Evolutionary conservation across 2,329 filamentous ascomycete species (phyloP).

Genomic region (Thelonectria discophora): DNA sequence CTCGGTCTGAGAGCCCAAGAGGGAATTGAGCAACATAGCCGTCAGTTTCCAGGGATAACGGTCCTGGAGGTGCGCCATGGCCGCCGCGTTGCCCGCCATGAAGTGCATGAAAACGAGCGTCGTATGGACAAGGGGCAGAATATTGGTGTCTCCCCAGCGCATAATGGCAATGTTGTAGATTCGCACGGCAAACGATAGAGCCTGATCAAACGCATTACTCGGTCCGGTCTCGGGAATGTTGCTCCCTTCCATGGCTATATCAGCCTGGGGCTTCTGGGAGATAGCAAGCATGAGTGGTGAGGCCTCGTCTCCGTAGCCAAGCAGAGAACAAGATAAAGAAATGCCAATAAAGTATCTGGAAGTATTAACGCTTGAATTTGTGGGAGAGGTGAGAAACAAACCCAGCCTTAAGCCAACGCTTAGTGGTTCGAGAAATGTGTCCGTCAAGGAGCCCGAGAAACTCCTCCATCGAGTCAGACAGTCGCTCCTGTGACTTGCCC

Average conservation of each 20-base stretch:
- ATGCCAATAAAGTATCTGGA: conserved; percentile 47
- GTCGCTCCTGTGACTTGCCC: conserved; percentile 55
- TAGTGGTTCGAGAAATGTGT: conserved; percentile 62
- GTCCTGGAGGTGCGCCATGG: conserved; percentile 54
- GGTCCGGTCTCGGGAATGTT: conserved; percentile 37
- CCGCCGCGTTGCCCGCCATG: conserved; percentile 52
- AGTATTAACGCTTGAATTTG: conserved; percentile 10
- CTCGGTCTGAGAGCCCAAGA: conserved; percentile 41
- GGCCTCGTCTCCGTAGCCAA: conserved; percentile 50
- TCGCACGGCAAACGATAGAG: conserved; percentile 52
- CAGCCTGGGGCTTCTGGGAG: conserved; percentile 42
- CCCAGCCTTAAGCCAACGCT: conserved; percentile 63
- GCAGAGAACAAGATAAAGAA: conserved; percentile 43
- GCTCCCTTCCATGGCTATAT: conserved; percentile 37
- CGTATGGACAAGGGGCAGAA: conserved; percentile 70
- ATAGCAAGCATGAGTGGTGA: conserved; percentile 57
- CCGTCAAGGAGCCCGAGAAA: conserved; percentile 65
- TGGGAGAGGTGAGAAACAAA: conserved; percentile 26
- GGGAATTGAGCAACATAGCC: conserved; percentile 51
- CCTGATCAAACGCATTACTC: conserved; percentile 45
- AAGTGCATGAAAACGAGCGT: conserved; percentile 67
- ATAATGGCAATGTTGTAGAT: conserved; percentile 59
- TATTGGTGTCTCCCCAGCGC: conserved; percentile 65
- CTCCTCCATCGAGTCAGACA: conserved; percentile 54
- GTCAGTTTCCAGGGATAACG: conserved; percentile 62